Conservation (phyloP, 1,284 basidiomycete genomes). For the Earliella scabrosa region DNA sequence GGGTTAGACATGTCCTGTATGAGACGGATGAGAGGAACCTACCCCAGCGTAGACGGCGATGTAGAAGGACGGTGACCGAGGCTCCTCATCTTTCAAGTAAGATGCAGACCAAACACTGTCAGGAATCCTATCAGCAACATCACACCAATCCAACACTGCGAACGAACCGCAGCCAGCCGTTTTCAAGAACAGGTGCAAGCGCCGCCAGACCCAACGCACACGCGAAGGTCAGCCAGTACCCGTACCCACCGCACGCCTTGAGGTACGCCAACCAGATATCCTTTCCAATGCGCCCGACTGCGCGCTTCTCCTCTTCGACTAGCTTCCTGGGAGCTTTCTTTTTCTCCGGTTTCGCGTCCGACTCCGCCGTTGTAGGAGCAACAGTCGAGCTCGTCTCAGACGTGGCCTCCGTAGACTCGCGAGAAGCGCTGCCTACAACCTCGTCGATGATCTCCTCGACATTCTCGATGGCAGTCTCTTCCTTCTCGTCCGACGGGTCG, state of each 20-base stretch:
- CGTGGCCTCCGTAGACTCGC: constrained; percentile 11
- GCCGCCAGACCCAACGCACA: constrained; percentile 66
- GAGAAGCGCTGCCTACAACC: not conserved
- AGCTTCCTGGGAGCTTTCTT: constrained; percentile 83
- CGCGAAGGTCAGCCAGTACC: constrained; percentile 78
- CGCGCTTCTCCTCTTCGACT: constrained; percentile 89
- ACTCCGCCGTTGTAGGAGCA: constrained; percentile 37
- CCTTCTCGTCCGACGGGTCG: constrained; percentile 43
- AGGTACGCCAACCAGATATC: constrained; percentile 87
- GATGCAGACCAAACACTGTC: constrained; percentile 69
- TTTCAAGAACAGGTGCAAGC: constrained; percentile 78
- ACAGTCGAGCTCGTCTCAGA: constrained; percentile 59
- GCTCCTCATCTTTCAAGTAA: constrained; percentile 39
- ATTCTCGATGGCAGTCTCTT: constrained; percentile 27
- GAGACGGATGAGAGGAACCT: constrained; percentile 29
- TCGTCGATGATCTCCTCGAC: constrained; percentile 29
- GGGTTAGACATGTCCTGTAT: not conserved
- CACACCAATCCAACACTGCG: not conserved
- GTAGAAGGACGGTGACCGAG: constrained; percentile 70
- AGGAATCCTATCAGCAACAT: not conserved
- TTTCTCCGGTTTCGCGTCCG: constrained; percentile 46
- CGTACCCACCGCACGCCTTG: constrained; percentile 63
- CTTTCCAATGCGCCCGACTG: constrained; percentile 79
- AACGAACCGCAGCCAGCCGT: constrained; percentile 78
- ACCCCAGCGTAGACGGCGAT: constrained; percentile 77